These are phyloP conservation scores for Nitzschia putrida DNA, from an alignment of 108 stramenopile genomes.

Conservation along the genomic window DNA sequence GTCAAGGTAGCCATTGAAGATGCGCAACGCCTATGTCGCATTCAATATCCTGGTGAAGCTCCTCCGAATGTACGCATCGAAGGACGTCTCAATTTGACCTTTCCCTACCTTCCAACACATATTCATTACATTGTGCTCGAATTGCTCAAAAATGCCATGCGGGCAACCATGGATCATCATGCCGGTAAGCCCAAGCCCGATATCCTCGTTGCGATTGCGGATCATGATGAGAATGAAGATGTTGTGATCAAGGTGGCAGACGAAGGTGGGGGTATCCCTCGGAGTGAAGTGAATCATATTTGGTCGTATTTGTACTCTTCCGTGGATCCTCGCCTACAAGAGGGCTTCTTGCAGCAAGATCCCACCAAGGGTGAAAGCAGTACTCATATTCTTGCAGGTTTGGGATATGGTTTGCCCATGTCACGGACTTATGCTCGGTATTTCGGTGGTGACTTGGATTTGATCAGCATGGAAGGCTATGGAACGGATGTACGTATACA, in stretches of 20 bases:
- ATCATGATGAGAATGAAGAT: conserved; percentile 78
- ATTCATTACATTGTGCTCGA: conserved; percentile 89
- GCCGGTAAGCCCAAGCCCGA: conserved; percentile 32
- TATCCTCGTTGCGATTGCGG: conserved; percentile 83
- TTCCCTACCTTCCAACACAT: conserved; percentile 73
- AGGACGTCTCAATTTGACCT: conserved; percentile 79
- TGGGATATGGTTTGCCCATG: conserved; percentile 93
- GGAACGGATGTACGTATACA: conserved; percentile 23
- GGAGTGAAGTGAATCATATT: conserved; percentile 73
- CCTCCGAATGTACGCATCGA: conserved; percentile 68
- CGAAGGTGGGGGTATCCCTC: conserved; percentile 91
- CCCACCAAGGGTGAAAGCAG: neutral
- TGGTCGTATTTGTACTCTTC: conserved; percentile 77
- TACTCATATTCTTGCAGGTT: conserved; percentile 50
- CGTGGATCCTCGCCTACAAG: conserved; percentile 53
- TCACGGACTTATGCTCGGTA: conserved; percentile 81
- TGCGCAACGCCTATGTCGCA: conserved; percentile 71
- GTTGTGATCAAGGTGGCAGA: conserved; percentile 84
- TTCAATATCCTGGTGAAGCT: conserved; percentile 74
- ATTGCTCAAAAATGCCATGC: conserved; percentile 89
- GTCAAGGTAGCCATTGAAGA: conserved; percentile 73
- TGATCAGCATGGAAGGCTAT: conserved; percentile 96
- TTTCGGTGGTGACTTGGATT: conserved; percentile 87
- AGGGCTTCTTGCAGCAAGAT: conserved; percentile 38
- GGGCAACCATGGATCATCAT: conserved; percentile 83